Conservation (phyloP, 2,329 filamentous ascomycete species). For the Colletotrichum sp. region DNA sequence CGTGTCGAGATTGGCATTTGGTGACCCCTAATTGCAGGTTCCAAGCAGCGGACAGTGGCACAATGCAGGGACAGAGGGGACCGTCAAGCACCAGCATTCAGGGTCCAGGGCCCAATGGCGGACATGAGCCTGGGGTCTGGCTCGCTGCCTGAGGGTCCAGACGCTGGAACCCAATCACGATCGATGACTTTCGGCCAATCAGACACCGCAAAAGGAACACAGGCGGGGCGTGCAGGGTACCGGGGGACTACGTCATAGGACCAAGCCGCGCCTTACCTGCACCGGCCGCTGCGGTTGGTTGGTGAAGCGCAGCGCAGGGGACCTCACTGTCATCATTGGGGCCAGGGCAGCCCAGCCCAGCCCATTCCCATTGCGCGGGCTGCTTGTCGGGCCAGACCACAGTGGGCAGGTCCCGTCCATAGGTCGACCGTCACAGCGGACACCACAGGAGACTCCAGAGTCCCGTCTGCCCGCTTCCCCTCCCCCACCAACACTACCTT, state of each 20-base stretch:
- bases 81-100: not conserved
- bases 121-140: not conserved
- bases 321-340: not conserved
- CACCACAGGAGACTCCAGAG: not conserved
- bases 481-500: not conserved
- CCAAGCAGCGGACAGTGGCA: not conserved
- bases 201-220: not conserved
- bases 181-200: not conserved
- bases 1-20: not conserved
- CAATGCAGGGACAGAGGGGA: not conserved
- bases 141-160: not conserved
- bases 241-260: not conserved
- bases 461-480: not conserved
- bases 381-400: not conserved
- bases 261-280: not conserved
- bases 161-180: not conserved
- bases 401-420: not conserved
- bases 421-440: not conserved
- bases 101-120: slow-evolving; percentile 3
- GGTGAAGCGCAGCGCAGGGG: not conserved
- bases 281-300: not conserved
- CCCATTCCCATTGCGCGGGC: not conserved
- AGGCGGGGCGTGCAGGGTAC: not conserved
- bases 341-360: not conserved
- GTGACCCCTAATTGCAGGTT: not conserved